Percentiles rank a stretch among this genome's conserved stretches.
phyloP scores from a whole-genome alignment of 257 asterid genomes.

The Ilex aquifolium region DNA sequence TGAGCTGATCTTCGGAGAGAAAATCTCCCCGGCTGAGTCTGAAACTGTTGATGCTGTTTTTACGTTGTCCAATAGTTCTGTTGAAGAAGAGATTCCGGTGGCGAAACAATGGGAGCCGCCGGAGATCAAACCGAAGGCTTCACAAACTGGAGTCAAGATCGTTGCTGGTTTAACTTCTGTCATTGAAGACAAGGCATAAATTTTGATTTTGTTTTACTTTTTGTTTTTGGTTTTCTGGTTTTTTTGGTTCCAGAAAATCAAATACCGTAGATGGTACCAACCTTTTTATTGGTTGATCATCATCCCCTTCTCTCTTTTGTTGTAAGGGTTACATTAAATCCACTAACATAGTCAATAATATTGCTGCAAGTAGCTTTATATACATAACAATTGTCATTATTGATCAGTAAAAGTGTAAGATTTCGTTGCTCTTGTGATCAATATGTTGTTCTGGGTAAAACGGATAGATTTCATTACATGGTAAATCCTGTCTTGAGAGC shows the following conservation, averaged over 20 bases:
- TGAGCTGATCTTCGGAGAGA: slow-evolving; percentile 22
- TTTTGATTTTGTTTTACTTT: slow-evolving; percentile 22
- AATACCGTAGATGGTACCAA: neutral
- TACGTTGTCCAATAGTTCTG: slow-evolving; percentile 21
- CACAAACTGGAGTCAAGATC: slow-evolving; percentile 37
- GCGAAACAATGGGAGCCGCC: slow-evolving; percentile 40
- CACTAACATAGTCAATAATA: no score
- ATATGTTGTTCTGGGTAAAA: no score
- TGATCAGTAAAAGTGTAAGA: no score
- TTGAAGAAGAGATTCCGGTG: slow-evolving; percentile 13
- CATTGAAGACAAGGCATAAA: slow-evolving; percentile 43
- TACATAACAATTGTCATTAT: no score
- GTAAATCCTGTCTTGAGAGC: no score
- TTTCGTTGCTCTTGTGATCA: no score
- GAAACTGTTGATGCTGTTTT: slow-evolving; percentile 4
- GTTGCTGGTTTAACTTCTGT: slow-evolving; percentile 72
- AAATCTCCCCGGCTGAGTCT: slow-evolving; percentile 2
- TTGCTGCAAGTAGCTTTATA: no score
- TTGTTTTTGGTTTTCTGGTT: neutral
- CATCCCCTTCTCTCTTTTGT: slow-evolving; percentile 9
- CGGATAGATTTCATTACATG: no score
- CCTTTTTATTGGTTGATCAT: no score
- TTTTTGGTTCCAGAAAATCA: slow-evolving; percentile 1
- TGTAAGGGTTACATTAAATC: slow-evolving; percentile 6
- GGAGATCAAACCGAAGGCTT: slow-evolving; percentile 39